Base-by-base conservation (phyloP, 305 asterid species). In the Fraxinus nigra region DNA sequence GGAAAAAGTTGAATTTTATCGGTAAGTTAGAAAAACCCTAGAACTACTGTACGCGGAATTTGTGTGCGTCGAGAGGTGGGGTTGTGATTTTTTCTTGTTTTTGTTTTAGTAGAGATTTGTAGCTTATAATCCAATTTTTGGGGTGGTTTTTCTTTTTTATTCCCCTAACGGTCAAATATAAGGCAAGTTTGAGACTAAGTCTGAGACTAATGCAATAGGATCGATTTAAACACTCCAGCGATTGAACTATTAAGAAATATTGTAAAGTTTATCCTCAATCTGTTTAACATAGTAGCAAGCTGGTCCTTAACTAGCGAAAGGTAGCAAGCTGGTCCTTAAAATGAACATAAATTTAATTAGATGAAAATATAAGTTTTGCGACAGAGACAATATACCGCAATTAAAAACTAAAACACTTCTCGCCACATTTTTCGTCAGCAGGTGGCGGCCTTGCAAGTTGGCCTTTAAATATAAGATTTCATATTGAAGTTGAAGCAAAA, bases 161-260 rank as follows among this genome's bases (percentile, higher is more conserved):
- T 0, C 14, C 16, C 16, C 63, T 18, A 28, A 85, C 76, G 73
- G 79, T 79, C 78, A 72, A 70, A 84, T 84, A 40, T 76, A 48
- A 14, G 20, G 20, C 51, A 43, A 9, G 51, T 43, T 43, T 43
- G 51, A 43, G 51, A 38, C 48, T 38, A 11, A 43, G 43, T 37
- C 8, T 37, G 43, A 37, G 43, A 37, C 43, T 9, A 30, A 30
- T 30, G 33, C 33, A 37, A 78, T 51, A 81, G 0, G 13, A 63
- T 22, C 16, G 34, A 48, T 48, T 48, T 48, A 48, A 48, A 48
- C 59, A 48, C 4, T 48, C 59, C 20, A 4, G 20, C 4, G 20
- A 48, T 10, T 14, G 20, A 48, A 14, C 59, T 48, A 48, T 48
- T 14, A 16, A 14, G 59, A 14, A 16, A 26, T 11, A 22, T 63